phyloP scores from a whole-genome alignment of 1,284 basidiomycete species.

The Ganoderma multipileum region DNA sequence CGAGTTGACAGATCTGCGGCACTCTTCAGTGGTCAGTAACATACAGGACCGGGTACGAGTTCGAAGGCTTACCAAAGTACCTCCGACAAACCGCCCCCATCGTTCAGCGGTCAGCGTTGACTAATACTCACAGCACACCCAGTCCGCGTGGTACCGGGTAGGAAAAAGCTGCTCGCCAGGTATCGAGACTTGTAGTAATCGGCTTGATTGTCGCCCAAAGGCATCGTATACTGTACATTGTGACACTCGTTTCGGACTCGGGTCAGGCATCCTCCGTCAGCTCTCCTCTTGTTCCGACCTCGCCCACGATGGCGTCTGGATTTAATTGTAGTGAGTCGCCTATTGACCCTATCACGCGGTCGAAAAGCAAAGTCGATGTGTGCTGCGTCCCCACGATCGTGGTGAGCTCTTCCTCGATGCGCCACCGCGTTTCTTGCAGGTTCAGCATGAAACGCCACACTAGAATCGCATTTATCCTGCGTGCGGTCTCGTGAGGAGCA shows the following conservation, averaged over 20 bases:
- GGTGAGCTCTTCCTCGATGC: background rate
- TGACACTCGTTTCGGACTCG: background rate
- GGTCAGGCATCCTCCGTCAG: background rate
- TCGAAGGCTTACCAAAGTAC: too few relatives aligned
- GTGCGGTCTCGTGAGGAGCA: background rate
- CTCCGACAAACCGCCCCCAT: too few relatives aligned
- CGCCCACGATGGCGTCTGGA: background rate
- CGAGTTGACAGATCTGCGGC: too few relatives aligned
- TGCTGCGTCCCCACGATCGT: background rate
- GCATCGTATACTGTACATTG: background rate
- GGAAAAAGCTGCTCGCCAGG: background rate
- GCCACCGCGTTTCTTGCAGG: slow-evolving; percentile 5
- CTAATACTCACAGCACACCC: background rate
- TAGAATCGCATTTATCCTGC: slow-evolving; percentile 8
- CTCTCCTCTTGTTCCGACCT: background rate
- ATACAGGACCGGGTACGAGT: background rate
- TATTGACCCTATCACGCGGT: background rate
- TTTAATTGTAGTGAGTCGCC: background rate
- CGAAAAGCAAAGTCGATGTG: background rate
- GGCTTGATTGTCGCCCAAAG: background rate
- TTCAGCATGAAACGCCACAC: slow-evolving; percentile 9
- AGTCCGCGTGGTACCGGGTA: background rate
- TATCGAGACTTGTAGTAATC: background rate
- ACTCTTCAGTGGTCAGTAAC: too few relatives aligned
- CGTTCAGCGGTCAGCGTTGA: background rate